These are phyloP conservation scores for Meyerozyma athensensis DNA, from an alignment of 1,139 yeast species.

Conservation along the genomic window DNA sequence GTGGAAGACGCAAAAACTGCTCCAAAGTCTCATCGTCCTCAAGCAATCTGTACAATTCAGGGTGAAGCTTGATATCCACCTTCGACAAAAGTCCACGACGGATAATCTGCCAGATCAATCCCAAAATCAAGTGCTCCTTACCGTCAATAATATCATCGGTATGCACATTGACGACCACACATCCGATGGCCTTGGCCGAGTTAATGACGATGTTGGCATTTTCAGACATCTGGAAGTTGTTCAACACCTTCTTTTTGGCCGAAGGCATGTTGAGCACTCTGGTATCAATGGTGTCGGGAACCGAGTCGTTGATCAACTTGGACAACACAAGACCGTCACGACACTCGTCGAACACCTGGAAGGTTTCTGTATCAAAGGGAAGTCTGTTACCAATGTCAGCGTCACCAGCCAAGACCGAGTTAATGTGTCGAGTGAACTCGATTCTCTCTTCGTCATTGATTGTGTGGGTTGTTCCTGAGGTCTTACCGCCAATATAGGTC, in stretches of 20 bases:
- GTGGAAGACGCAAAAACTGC: constrained; percentile 92
- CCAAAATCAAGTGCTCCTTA: constrained; percentile 89
- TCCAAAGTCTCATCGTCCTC: constrained; percentile 97
- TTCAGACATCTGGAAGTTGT: constrained; percentile 93
- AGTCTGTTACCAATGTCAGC: constrained; percentile 75
- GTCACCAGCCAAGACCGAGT: constrained; percentile 89
- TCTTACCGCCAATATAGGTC: constrained; percentile 72
- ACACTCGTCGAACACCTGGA: constrained; percentile 95
- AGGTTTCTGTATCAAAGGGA: constrained; percentile 91
- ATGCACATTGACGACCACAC: constrained; percentile 96
- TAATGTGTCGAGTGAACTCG: constrained; percentile 94
- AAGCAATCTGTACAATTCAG: constrained; percentile 88
- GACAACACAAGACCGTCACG: constrained; percentile 92
- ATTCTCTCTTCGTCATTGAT: constrained; percentile 95
- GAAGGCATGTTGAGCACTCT: constrained; percentile 91
- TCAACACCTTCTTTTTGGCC: constrained; percentile 67
- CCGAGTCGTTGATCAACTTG: constrained; percentile 92
- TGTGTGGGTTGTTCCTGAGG: constrained; percentile 93
- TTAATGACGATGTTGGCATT: constrained; percentile 96
- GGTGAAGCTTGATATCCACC: constrained; percentile 93
- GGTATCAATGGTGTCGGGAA: constrained; percentile 96
- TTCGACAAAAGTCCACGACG: constrained; percentile 92
- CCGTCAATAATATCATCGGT: constrained; percentile 97
- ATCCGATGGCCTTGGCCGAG: constrained; percentile 98
- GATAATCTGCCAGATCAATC: constrained; percentile 97